Evolutionary conservation across 2,329 filamentous ascomycete genomes (phyloP).

Genomic region (Parasarocladium wereldwijsianum): DNA sequence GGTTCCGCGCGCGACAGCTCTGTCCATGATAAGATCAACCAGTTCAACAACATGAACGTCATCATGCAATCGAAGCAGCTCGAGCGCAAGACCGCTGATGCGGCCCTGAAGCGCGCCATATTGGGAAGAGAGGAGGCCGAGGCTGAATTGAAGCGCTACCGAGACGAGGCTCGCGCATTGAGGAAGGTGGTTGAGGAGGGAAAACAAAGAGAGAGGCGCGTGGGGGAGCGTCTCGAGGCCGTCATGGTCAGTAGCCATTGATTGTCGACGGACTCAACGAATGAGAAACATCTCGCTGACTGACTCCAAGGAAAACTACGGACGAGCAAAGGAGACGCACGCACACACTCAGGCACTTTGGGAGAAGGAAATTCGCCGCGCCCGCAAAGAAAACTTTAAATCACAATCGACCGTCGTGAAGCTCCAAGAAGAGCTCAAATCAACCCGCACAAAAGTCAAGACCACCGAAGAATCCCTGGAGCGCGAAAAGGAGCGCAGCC

Average conservation of each 20-base stretch:
- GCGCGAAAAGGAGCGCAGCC: constrained; percentile 46
- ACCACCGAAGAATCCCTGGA: constrained; percentile 44
- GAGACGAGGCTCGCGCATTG: constrained; percentile 43
- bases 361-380: constrained; percentile 59
- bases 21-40: constrained; percentile 53
- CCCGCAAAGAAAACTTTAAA: constrained; percentile 61
- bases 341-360: constrained; percentile 51
- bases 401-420: constrained; percentile 55
- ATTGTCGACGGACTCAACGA: no score
- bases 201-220: constrained; percentile 48
- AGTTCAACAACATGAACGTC: constrained; percentile 56
- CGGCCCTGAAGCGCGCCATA: constrained; percentile 51
- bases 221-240: constrained; percentile 51
- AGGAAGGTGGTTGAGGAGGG: constrained; percentile 48
- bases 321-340: constrained; percentile 54
- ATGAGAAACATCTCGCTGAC: constrained; percentile 2
- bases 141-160: constrained; percentile 46
- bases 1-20: constrained; percentile 38
- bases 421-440: constrained; percentile 59
- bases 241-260: constrained; percentile 44
- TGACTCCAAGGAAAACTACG: constrained; percentile 46
- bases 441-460: constrained; percentile 37
- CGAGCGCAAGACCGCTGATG: constrained; percentile 50
- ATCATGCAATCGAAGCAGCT: constrained; percentile 44
- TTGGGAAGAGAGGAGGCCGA: constrained; percentile 59